phyloP scores from a whole-genome alignment of 805 yeast species.

The Metschnikowia cubensis region DNA sequence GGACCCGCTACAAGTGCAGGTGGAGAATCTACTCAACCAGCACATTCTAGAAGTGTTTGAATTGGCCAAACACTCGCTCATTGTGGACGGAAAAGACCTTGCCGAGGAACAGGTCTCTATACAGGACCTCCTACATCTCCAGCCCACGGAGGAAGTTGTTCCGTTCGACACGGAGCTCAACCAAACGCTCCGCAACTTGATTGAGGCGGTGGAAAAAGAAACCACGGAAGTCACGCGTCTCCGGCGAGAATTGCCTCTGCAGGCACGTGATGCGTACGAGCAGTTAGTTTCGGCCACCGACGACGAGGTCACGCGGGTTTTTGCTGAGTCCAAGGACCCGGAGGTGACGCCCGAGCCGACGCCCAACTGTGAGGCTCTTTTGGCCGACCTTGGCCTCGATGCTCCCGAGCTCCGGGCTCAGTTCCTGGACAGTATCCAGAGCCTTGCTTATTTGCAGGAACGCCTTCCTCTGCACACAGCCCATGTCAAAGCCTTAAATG shows the following conservation, averaged over 20 bases:
- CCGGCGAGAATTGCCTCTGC: conserved; percentile 49
- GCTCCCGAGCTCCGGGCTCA: conserved; percentile 11
- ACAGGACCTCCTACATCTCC: conserved; percentile 24
- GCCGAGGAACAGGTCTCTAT: conserved; percentile 20
- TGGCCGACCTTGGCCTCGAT: not conserved
- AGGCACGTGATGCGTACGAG: conserved; percentile 35
- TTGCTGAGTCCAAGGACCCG: conserved; percentile 16
- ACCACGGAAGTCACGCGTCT: conserved; percentile 54
- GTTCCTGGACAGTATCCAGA: conserved; percentile 26
- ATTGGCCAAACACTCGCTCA: conserved; percentile 49
- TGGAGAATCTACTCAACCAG: conserved; percentile 40
- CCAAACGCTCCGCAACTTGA: conserved; percentile 51
- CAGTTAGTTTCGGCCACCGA: conserved; percentile 30
- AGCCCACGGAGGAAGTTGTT: conserved; percentile 46
- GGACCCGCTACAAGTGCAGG: conserved; percentile 46
- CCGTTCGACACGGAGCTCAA: conserved; percentile 68
- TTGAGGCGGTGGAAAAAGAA: conserved; percentile 58
- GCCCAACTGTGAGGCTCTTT: conserved; percentile 3
- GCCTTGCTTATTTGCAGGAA: conserved; percentile 32
- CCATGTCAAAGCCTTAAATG: conserved; percentile 32
- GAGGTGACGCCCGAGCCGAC: conserved; percentile 11
- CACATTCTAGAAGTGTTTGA: conserved; percentile 55
- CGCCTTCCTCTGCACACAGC: conserved; percentile 34
- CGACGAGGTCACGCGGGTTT: conserved; percentile 25
- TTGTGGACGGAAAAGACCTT: conserved; percentile 52